Evolutionary conservation across 306 rosid species (phyloP).

Genomic region (Lagenaria siceraria): DNA sequence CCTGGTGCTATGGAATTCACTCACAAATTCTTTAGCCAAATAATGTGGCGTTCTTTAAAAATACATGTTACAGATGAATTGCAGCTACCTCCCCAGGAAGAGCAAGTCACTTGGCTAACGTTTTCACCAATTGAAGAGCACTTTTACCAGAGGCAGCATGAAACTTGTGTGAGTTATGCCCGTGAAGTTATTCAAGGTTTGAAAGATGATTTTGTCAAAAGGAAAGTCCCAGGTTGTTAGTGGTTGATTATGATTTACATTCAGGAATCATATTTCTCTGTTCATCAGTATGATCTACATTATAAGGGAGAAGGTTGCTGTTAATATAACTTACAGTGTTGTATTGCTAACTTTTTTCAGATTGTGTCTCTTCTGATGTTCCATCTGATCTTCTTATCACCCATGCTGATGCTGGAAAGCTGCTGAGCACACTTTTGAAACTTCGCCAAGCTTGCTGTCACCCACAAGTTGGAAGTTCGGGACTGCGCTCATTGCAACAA

Average conservation of each 20-base stretch:
- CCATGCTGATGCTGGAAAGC: constrained; percentile 81
- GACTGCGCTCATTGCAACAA: constrained; percentile 87
- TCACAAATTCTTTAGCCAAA: constrained; percentile 61
- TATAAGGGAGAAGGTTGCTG: constrained; percentile 9
- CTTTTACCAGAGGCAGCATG: constrained; percentile 95
- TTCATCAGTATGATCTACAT: not conserved
- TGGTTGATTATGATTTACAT: constrained; percentile 15
- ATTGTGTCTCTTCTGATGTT: constrained; percentile 30
- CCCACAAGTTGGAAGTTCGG: constrained; percentile 96
- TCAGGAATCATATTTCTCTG: constrained; percentile 17
- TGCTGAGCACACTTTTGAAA: constrained; percentile 75
- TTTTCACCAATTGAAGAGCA: constrained; percentile 88
- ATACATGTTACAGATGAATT: constrained; percentile 73
- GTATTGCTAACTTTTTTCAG: constrained; percentile 28
- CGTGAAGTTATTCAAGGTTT: constrained; percentile 71
- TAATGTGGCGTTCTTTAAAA: constrained; percentile 96
- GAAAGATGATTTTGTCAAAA: constrained; percentile 58
- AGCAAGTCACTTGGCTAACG: constrained; percentile 73
- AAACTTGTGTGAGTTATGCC: constrained; percentile 72
- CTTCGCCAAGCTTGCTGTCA: constrained; percentile 99
- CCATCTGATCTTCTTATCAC: constrained; percentile 53
- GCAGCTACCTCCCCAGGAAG: constrained; percentile 91
- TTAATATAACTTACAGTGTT: constrained; percentile 15
- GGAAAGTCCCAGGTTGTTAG: constrained; percentile 52
- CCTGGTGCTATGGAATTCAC: constrained; percentile 63